A percentile compares a stretch with the other conserved stretches of the same genome.
phyloP scores from a whole-genome alignment of 2,329 filamentous ascomycete species.

The Penicillium capsulatum region DNA sequence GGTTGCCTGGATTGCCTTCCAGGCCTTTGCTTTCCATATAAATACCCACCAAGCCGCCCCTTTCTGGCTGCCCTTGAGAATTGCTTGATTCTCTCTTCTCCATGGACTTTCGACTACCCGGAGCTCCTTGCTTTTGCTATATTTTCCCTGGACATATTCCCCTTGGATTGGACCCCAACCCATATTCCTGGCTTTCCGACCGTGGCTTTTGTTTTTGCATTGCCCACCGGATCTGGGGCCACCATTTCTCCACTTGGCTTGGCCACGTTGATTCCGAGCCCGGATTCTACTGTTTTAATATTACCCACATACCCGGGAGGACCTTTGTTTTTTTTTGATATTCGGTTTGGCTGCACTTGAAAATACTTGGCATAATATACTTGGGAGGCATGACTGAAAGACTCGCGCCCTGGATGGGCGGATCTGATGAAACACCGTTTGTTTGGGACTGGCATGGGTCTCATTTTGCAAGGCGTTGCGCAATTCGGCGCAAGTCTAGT shows the following conservation, averaged over 20 bases:
- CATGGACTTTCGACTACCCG: too few species aligned
- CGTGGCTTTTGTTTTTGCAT: constrained; percentile 8
- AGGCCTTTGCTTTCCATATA: not conserved
- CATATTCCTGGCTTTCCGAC: constrained; percentile 2
- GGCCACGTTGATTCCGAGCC: constrained; percentile 4
- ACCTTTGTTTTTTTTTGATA: constrained; percentile 6
- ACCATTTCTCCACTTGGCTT: not conserved
- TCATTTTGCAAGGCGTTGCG: constrained; percentile 6
- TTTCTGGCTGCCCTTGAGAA: too few species aligned
- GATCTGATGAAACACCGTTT: constrained; percentile 17
- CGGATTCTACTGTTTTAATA: constrained; percentile 25
- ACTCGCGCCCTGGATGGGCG: constrained; percentile 13
- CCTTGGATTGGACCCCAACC: constrained; percentile 1
- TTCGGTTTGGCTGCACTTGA: constrained; percentile 5
- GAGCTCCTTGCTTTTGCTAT: not conserved
- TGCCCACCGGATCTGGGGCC: constrained; percentile 9
- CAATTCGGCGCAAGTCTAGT: too few species aligned
- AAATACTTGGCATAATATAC: constrained; percentile 15
- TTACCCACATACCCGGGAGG: constrained; percentile 16
- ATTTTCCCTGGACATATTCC: constrained; percentile 12
- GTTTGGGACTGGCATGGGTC: too few species aligned
- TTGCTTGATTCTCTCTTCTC: too few species aligned
- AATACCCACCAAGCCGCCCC: too few species aligned
- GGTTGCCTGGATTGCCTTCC: constrained; percentile 1
- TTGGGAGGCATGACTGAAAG: constrained; percentile 19